Percentiles rank a stretch among this genome's conserved stretches.
Evolutionary conservation across 2,329 filamentous ascomycete species (phyloP).

Genomic region (Hymenotorrendiella dingleyae): DNA sequence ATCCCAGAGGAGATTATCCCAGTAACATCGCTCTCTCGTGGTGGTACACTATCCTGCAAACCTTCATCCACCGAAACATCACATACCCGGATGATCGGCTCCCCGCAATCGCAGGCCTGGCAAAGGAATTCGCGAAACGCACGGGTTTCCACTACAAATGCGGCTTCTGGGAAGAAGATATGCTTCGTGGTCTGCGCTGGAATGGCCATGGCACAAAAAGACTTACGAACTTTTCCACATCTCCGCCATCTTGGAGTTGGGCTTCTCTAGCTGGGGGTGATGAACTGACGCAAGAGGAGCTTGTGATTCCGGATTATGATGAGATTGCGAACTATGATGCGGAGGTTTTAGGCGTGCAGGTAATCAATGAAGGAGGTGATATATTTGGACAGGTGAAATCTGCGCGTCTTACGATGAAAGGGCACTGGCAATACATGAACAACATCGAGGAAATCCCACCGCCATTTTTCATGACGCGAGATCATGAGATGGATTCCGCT

Average conservation of each 20-base stretch:
- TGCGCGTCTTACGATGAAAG: background rate
- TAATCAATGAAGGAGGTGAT: background rate
- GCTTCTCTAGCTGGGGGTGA: background rate
- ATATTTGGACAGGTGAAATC: background rate
- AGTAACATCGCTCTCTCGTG: background rate
- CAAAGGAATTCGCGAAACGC: background rate
- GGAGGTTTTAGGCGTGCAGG: background rate
- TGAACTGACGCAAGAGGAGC: background rate
- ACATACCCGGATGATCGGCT: background rate
- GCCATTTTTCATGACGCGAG: background rate
- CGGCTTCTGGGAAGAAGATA: background rate
- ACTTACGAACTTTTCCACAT: background rate
- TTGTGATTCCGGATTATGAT: background rate
- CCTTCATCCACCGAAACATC: background rate
- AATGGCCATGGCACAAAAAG: background rate
- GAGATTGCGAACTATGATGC: too few relatives aligned
- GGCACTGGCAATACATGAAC: background rate
- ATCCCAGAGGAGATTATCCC: background rate
- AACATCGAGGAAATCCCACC: background rate
- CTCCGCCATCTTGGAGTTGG: background rate
- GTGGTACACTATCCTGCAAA: background rate
- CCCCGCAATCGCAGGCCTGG: background rate
- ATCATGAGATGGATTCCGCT: background rate
- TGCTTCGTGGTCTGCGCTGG: background rate
- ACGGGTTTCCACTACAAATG: background rate